Percentiles rank a stretch among this genome's conserved stretches.
Evolutionary conservation across 2,329 filamentous ascomycete species (phyloP).

Genomic region (Colletotrichum spaethianum): DNA sequence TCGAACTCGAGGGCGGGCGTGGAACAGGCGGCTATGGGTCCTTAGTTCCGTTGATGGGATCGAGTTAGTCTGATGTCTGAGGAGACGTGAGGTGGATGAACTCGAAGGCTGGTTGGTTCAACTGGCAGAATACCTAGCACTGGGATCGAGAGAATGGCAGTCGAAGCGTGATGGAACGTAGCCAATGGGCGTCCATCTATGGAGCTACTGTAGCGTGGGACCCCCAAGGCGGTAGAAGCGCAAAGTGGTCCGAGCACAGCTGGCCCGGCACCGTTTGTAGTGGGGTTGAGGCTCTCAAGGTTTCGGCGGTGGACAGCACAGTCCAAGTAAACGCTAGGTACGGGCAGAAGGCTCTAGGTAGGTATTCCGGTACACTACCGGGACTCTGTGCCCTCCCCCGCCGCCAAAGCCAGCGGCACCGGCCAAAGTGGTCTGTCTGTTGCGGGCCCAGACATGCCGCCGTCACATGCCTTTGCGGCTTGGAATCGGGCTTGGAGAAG

Average conservation of each 20-base stretch:
- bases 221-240: not conserved
- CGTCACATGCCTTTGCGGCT: constrained; percentile 10
- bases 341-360: not conserved
- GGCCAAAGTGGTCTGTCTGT: not conserved
- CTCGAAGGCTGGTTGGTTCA: not conserved
- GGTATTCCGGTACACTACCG: not conserved
- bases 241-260: constrained; percentile 23
- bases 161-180: not conserved
- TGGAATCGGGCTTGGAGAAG: not conserved
- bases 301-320: constrained; percentile 8
- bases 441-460: constrained; percentile 3
- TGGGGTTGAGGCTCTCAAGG: constrained; percentile 25
- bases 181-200: constrained; percentile 9
- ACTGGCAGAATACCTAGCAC: not conserved
- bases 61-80: constrained; percentile 5
- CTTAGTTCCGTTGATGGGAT: constrained; percentile 1
- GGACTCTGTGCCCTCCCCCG: not conserved
- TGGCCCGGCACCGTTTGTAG: constrained; percentile 2
- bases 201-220: not conserved
- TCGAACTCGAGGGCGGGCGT: not conserved
- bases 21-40: constrained; percentile 8
- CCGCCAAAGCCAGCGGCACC: not conserved
- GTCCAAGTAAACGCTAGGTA: not conserved
- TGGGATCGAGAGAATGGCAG: not conserved
- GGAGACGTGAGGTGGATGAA: not conserved